These are phyloP conservation scores for Cercospora berteroae DNA, from an alignment of 2,329 filamentous ascomycete species.

Conservation along the genomic window DNA sequence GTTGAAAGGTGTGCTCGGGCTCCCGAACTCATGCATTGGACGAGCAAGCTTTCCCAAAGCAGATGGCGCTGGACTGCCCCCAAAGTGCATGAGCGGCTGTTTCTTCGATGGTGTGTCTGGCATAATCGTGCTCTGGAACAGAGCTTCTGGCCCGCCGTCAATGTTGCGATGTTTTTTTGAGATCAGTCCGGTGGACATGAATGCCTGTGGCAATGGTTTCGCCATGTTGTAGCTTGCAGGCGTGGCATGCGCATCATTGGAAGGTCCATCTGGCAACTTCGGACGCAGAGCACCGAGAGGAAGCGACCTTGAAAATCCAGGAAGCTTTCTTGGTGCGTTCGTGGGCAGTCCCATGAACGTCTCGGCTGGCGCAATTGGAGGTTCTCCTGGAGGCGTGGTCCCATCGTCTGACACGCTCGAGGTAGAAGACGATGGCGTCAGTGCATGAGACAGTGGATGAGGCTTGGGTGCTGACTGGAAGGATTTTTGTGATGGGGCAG, in stretches of 20 bases:
- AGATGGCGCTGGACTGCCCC: conserved; percentile 55
- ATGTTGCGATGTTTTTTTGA: conserved; percentile 85
- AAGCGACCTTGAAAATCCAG: conserved; percentile 71
- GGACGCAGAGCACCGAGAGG: conserved; percentile 64
- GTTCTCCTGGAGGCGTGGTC: conserved; percentile 17
- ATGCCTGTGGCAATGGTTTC: conserved; percentile 76
- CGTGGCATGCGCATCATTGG: conserved; percentile 62
- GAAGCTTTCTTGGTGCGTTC: conserved; percentile 53
- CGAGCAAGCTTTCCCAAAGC: conserved; percentile 59
- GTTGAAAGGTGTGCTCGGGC: conserved; percentile 79
- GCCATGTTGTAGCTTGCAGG: conserved; percentile 73
- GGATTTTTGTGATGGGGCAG: conserved; percentile 33
- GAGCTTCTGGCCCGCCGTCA: conserved; percentile 59
- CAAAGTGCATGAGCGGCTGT: conserved; percentile 66
- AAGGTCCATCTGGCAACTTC: conserved; percentile 43
- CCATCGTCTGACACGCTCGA: conserved; percentile 72
- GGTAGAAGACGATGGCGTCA: conserved; percentile 82
- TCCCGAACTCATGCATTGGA: conserved; percentile 70
- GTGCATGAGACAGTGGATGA: conserved; percentile 80
- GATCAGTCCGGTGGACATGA: conserved; percentile 90
- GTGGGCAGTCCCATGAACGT: conserved; percentile 24
- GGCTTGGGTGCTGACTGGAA: conserved; percentile 49
- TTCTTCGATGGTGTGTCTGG: conserved; percentile 97
- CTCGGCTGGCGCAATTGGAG: conserved; percentile 5
- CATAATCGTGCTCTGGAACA: conserved; percentile 63